These are phyloP conservation scores for Hanseniaspora lachancei DNA, from an alignment of 805 yeast genomes.

Conservation along the genomic window DNA sequence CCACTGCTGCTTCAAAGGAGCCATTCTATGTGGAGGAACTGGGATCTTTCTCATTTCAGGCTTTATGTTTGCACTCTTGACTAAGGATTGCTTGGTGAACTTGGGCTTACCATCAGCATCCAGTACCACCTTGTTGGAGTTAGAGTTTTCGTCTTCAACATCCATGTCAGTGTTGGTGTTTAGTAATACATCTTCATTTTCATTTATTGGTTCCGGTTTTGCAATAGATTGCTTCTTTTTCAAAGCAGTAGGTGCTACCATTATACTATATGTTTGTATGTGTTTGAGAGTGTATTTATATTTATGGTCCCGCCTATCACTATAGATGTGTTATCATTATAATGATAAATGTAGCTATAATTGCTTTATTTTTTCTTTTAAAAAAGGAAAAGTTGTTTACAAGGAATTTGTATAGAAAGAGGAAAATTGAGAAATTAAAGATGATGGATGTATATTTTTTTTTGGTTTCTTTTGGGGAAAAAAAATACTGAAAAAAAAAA, in stretches of 20 bases:
- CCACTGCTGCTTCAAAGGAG: conserved; percentile 85
- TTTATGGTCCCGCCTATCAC: background rate
- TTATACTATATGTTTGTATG: background rate
- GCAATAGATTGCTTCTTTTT: background rate
- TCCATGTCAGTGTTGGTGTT: conserved; percentile 26
- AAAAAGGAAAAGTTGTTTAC: background rate
- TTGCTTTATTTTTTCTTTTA: background rate
- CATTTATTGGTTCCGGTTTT: background rate
- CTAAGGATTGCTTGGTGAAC: conserved; percentile 56
- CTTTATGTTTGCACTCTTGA: conserved; percentile 52
- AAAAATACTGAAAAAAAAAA: background rate
- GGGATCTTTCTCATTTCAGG: conserved; percentile 77
- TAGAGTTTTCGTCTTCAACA: conserved; percentile 14
- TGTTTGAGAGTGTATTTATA: background rate
- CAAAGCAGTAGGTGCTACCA: conserved; percentile 14
- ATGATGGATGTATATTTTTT: no score
- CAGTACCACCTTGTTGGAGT: conserved; percentile 24
- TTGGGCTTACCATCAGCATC: conserved; percentile 85
- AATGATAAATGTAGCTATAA: background rate
- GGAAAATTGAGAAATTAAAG: background rate
- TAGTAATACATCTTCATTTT: conserved; percentile 23
- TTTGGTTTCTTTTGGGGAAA: background rate
- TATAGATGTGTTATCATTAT: no score
- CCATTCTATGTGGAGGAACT: conserved; percentile 95
- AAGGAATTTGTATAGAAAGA: background rate